Percentiles rank a stretch among this genome's conserved stretches.
Conservation (phyloP, 192 early-diverging fungal species). For the Podila horticola region DNA sequence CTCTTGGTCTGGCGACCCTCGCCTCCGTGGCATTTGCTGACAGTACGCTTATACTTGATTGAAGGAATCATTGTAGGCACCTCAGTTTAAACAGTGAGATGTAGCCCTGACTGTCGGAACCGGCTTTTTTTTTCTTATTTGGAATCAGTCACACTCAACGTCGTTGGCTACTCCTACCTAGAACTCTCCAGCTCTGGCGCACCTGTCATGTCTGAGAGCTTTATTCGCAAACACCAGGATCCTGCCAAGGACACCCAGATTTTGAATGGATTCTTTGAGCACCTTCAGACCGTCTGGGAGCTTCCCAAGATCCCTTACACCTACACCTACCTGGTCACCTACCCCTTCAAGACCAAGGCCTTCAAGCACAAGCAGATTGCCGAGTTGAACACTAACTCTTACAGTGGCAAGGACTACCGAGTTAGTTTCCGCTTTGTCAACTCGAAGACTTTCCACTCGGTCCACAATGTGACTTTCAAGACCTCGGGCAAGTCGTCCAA, state of each 20-base stretch:
- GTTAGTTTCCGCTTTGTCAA: constrained; percentile 40
- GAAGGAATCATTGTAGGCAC: no score
- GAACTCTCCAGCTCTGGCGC: background rate
- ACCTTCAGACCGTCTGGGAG: constrained; percentile 31
- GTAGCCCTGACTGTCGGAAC: no score
- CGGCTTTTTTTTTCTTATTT: no score
- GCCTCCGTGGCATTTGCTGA: no score
- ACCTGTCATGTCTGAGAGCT: constrained; percentile 5
- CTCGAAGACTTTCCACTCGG: constrained; percentile 23
- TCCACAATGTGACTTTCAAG: constrained; percentile 27
- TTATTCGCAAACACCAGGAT: constrained; percentile 10
- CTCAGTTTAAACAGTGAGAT: no score
- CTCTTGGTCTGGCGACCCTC: no score
- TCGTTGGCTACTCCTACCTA: no score
- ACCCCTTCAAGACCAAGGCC: constrained; percentile 41
- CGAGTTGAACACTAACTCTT: constrained; percentile 39
- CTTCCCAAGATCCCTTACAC: constrained; percentile 52
- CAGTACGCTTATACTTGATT: no score
- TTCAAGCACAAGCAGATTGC: constrained; percentile 51
- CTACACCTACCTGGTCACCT: constrained; percentile 46
- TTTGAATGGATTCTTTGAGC: constrained; percentile 57
- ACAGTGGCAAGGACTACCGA: constrained; percentile 1
- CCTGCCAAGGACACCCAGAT: constrained; percentile 16
- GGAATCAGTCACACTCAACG: no score
- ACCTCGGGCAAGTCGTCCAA: constrained; percentile 52